Evolutionary conservation across 805 yeast species (phyloP), one percentile per base, ranked within the genome.

Genomic region (Lipomyces japonicus): DNA sequence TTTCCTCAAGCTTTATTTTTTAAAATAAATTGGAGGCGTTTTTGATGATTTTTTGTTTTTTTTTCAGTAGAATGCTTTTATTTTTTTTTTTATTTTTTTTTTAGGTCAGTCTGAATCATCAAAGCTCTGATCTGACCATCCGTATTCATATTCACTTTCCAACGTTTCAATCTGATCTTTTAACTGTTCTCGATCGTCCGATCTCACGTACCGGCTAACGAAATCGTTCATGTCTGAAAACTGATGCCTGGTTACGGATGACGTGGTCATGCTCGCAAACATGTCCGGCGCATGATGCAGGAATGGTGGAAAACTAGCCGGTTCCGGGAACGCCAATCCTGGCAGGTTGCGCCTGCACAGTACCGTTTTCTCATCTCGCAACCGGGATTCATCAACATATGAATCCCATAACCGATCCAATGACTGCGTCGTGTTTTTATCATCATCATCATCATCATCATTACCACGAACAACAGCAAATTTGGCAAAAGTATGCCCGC

Each of bases 111-210:
- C 37, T 6, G 37, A 34, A 26, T 47, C 44, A 32, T 31, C 36
- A 23, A 25, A 22, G 38, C 44, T 40, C 25, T 74, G 77, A 42
- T 71, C 73, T 43, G 72, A 70, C 64, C 75, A 79, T 0, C 84
- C 84, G 51, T 66, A 64, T 38, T 76, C 77, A 56, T 79, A 81
- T 46, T 72, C 76, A 2, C 68, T 65, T 0, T 75, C 72, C 37
- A 77, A 45, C 2, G 65, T 63, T 2, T 72, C 75, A 7, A 81
- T 55, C 21, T 72, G 72, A 38, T 81, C 81, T 10, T 75, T 69
- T 14, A 79, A 60, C 37, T 78, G 82, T 37, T 75, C 79, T 51
- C 79, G 68, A 32, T 79, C 84, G 52, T 79, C 84, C 12, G 69
- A 63, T 21, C 64, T 52, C 40, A 70, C 62, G 36, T 46, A 59